Percentiles rank a stretch among this genome's conserved stretches.
Conservation (phyloP, 192 early-diverging fungal genomes). For the Kappamyces sp. region DNA sequence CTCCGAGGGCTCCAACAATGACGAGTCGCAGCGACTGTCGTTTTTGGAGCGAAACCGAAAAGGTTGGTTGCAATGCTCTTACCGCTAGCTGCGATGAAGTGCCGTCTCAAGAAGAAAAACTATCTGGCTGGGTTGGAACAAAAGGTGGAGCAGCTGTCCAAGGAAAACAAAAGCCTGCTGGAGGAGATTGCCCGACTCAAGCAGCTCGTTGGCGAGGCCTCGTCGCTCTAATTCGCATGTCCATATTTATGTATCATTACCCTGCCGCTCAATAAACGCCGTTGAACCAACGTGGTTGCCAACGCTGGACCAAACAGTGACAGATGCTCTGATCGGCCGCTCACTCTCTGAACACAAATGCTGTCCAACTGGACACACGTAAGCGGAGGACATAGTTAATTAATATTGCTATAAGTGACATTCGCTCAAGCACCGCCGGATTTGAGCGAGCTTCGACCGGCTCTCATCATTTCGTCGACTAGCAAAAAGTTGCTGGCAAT, state of each 20-base stretch:
- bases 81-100: constrained; percentile 74
- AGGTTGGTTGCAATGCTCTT: constrained; percentile 37
- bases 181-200: constrained; percentile 38
- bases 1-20: constrained; percentile 19
- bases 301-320: too few species aligned
- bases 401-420: too few species aligned
- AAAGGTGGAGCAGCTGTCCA: constrained; percentile 54
- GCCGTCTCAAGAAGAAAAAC: constrained; percentile 87
- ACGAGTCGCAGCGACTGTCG: constrained; percentile 66
- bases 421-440: too few species aligned
- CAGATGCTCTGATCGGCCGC: too few species aligned
- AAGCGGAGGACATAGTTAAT: too few species aligned
- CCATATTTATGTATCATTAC: too few species aligned
- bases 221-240: too few species aligned
- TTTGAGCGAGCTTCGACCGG: constrained; percentile 35
- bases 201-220: too few species aligned
- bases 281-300: too few species aligned
- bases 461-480: constrained; percentile 98
- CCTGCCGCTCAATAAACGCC: too few species aligned
- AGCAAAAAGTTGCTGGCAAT: constrained; percentile 96
- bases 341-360: too few species aligned
- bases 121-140: constrained; percentile 77
- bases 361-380: too few species aligned
- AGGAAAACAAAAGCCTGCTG: constrained; percentile 63
- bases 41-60: constrained; percentile 88